Evolutionary conservation across 129 eudicot genomes (phyloP).

Genomic region (Lactuca saligna): DNA sequence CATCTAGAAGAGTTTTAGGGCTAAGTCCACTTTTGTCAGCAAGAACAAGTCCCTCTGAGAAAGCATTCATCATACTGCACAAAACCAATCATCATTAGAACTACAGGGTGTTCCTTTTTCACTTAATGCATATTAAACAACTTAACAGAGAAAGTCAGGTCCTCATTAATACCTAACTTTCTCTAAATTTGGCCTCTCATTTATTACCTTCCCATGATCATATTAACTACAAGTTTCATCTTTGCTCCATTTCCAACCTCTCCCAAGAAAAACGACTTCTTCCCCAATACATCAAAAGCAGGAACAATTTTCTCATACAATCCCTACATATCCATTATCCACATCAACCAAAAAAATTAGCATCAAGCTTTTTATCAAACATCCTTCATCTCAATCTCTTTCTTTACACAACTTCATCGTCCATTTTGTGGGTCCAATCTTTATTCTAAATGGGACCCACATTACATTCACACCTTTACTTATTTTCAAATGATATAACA

Average conservation of each 20-base stretch:
- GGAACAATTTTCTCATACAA: constrained; percentile 78
- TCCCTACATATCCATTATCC: constrained; percentile 29
- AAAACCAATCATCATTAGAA: constrained; percentile 11
- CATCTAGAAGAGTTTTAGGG: constrained; percentile 85
- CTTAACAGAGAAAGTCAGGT: too few species aligned
- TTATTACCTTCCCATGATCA: constrained; percentile 95
- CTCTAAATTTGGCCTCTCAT: neutral
- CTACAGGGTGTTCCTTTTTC: too few species aligned
- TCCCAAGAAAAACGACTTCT: constrained; percentile 89
- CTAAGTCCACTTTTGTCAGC: constrained; percentile 88
- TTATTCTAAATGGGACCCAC: too few species aligned
- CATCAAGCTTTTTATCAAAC: too few species aligned
- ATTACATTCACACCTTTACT: too few species aligned
- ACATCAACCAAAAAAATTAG: too few species aligned
- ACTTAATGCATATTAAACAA: neutral
- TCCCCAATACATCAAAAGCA: constrained; percentile 89
- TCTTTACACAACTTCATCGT: too few species aligned
- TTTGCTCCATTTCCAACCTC: constrained; percentile 94
- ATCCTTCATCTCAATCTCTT: too few species aligned
- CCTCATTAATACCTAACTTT: neutral
- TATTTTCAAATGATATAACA: too few species aligned
- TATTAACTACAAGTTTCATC: constrained; percentile 98
- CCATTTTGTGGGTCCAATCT: too few species aligned
- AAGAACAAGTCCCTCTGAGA: constrained; percentile 92
- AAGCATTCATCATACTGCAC: constrained; percentile 95